Percentiles rank a stretch among this genome's conserved stretches.
Evolutionary conservation across 495 filamentous ascomycete species (phyloP).

Genomic region (Penicillium robsamsonii): DNA sequence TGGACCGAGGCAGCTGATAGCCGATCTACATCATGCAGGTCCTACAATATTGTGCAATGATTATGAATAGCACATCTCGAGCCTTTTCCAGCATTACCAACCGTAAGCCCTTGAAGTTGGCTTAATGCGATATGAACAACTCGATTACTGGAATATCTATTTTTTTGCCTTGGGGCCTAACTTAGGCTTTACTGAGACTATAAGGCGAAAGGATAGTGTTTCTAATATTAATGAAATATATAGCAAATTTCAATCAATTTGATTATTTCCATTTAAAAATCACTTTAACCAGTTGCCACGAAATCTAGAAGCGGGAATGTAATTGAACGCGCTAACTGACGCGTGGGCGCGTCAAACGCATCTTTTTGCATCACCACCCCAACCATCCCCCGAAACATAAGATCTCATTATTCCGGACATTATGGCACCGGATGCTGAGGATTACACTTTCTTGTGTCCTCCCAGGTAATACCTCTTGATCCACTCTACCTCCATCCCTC

Average conservation of each 20-base stretch:
- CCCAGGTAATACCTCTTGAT: slow-evolving; percentile 31
- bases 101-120: neutral
- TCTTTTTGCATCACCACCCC: slow-evolving; percentile 12
- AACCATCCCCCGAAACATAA: slow-evolving; percentile 6
- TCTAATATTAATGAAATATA: neutral
- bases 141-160: neutral
- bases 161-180: neutral
- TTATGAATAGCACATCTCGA: neutral
- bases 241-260: neutral
- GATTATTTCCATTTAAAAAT: neutral
- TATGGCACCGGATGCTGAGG: slow-evolving; percentile 28
- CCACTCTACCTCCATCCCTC: neutral
- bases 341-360: slow-evolving; percentile 23
- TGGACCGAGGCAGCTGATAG: slow-evolving; percentile 28
- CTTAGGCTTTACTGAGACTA: neutral
- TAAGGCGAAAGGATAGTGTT: neutral
- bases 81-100: neutral
- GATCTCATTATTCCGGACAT: slow-evolving; percentile 13
- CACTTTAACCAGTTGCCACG: neutral
- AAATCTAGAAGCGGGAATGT: slow-evolving; percentile 29
- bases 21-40: neutral
- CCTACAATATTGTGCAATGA: neutral
- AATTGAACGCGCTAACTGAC: slow-evolving; percentile 31
- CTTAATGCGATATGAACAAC: neutral
- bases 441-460: slow-evolving; percentile 37